A percentile compares a stretch with the other conserved stretches of the same genome.
phyloP scores from a whole-genome alignment of 805 yeast species.

The Ogataea saltuana region DNA sequence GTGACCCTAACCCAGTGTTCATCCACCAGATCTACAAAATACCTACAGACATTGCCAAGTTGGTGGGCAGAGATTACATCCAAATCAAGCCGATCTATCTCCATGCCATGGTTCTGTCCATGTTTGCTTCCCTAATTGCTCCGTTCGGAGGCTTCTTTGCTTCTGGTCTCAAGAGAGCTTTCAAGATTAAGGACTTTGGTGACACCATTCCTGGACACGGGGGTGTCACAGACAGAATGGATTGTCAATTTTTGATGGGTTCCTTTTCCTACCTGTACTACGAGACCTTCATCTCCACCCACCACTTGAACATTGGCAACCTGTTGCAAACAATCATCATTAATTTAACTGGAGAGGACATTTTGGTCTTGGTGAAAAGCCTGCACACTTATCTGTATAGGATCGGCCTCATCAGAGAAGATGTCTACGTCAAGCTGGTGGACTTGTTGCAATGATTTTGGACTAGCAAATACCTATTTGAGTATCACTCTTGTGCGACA shows the following conservation, averaged over 20 bases:
- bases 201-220: slow-evolving; percentile 99
- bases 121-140: slow-evolving; percentile 95
- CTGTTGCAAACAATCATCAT: slow-evolving; percentile 74
- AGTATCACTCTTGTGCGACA: too few relatives aligned
- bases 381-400: slow-evolving; percentile 56
- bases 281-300: slow-evolving; percentile 83
- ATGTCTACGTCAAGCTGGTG: slow-evolving; percentile 35
- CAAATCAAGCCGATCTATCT: slow-evolving; percentile 84
- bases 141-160: slow-evolving; percentile 99
- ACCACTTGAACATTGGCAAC: slow-evolving; percentile 70
- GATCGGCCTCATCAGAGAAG: slow-evolving; percentile 41
- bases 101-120: slow-evolving; percentile 82
- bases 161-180: slow-evolving; percentile 94
- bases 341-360: slow-evolving; percentile 66
- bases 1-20: slow-evolving; percentile 90
- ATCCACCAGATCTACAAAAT: slow-evolving; percentile 73
- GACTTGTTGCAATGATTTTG: slow-evolving; percentile 18
- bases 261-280: slow-evolving; percentile 89
- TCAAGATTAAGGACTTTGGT: slow-evolving; percentile 95
- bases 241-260: slow-evolving; percentile 98
- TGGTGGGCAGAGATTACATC: slow-evolving; percentile 44
- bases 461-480: too few relatives aligned
- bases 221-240: slow-evolving; percentile 96
- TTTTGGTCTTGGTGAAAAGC: slow-evolving; percentile 58
- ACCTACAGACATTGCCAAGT: slow-evolving; percentile 64